Base-by-base conservation (phyloP, 495 filamentous ascomycete species). In the Thermochaetoides thermophila region DNA sequence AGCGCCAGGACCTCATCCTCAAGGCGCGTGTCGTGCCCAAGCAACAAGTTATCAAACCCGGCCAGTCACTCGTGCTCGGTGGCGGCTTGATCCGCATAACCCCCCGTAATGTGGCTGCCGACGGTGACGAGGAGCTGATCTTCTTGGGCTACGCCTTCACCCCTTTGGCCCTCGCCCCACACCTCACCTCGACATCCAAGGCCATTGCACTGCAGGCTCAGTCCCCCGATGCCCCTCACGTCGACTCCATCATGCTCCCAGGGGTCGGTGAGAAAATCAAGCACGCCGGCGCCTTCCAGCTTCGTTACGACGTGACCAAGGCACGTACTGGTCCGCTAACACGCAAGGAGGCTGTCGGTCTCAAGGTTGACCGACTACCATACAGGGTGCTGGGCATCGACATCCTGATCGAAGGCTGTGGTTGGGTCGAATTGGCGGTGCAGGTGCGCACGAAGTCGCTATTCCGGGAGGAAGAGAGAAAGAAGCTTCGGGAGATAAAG, bases 81-180 rank as follows among this genome's bases (percentile, higher is more conserved):
- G 86, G 85, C 19, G 85, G 86, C 5, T 71, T 99, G 27, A 73
- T 99, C 32, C 72, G 92, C 33, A 79, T 99, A 39, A 94, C 86
- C 0, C 78, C 86, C 3, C 58, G 66, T 21, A 74, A 42, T 30
- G 20, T 38, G 0, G 34, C 72, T 9, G 60, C 69, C 0, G n/a
- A n/a, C n/a, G n/a, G n/a, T n/a, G 60, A 74, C 29, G 28, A 44
- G 5, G 41, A 40, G 16, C 53, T 73, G 19, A 56, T 74, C 10
- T 62, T 92, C 28, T 47, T 91, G 34, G 68, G 76, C 9, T 85
- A 84, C 43, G 69, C 77, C 17, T 99, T 96, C 49, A 69, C 82
- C 0, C 74, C 79, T 1, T n/a, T n/a, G n/a, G n/a, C n/a, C n/a
- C 56, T 95, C 17, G 48, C 69, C 7, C 53, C 73, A 5, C 87